Evolutionary conservation across 441 rosid genomes (phyloP), one percentile per base, ranked within the genome.

Genomic region (Brassica hybrid): DNA sequence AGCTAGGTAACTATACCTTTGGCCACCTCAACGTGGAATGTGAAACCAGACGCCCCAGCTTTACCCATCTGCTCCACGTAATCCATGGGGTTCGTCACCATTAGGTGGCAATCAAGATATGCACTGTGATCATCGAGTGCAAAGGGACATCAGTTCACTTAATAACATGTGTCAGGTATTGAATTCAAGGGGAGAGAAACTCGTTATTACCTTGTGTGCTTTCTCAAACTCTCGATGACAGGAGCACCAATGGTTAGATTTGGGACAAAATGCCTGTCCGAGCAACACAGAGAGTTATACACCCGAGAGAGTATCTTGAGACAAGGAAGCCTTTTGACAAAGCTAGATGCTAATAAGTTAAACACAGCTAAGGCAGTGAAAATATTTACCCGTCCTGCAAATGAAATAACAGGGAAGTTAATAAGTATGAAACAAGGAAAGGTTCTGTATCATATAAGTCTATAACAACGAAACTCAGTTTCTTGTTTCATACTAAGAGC

Each of bases 11-110:
- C n/a, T n/a, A n/a, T n/a, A 93, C 98, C 97, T 90, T 76, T 86
- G 71, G 97, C 86, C 36, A 77, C 92, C 83, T 94, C 97, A 64
- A 93, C 83, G 52, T 94, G 99, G 87, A 94, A 94, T 30, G 99
- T 94, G 82, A 94, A 93, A 69, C 98, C 92, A 34, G 99, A 93
- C 13, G 99, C 98, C 38, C 98, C 98, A 63, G 98, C 94, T 75
- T 91, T 88, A 52, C 86, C 88, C 72, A 94, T 76, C 30, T 87
- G 87, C 67, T 94, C 90, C 45, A 94, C 86, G 77, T 94, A 94
- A 88, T 93, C 99, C 72, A 91, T 78, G 7, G 99, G 99, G 81
- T 94, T 93, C 57, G 92, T 88, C 50, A 94, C 99, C 98, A 94
- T 91, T 66, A 94, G 89, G 83, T 91, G 99, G 80, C 99, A 94